Conservation (phyloP, 768 basidiomycete species). For the Lactarius pseudohatsudake region DNA sequence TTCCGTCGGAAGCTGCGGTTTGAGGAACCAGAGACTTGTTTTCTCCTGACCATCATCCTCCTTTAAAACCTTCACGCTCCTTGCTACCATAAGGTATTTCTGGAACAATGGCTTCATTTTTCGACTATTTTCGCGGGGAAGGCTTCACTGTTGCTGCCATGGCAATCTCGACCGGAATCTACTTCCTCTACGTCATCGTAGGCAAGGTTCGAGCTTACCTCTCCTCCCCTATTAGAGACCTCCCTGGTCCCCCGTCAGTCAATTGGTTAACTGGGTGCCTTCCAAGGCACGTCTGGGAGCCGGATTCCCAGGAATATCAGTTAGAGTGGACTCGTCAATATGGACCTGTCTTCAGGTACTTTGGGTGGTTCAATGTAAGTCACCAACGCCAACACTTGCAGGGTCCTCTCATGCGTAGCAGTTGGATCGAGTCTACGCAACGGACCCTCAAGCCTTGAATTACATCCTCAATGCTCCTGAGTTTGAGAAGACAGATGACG, state of each 20-base stretch:
- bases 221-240: slow-evolving; percentile 14
- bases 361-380: slow-evolving; percentile 22
- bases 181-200: slow-evolving; percentile 9
- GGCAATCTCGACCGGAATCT: not conserved
- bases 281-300: slow-evolving; percentile 15
- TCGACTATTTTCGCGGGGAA: not conserved
- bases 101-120: not conserved
- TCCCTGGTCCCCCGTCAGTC: slow-evolving; percentile 21
- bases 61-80: not conserved
- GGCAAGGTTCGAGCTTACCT: not conserved
- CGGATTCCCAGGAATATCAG: slow-evolving; percentile 11
- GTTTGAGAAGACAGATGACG: slow-evolving; percentile 16
- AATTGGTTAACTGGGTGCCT: slow-evolving; percentile 21
- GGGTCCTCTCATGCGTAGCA: not conserved
- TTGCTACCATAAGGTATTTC: not conserved
- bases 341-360: slow-evolving; percentile 15
- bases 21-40: not conserved
- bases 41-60: not conserved
- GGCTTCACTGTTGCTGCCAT: not conserved
- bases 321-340: slow-evolving; percentile 19
- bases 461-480: slow-evolving; percentile 18
- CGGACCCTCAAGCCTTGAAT: slow-evolving; percentile 22
- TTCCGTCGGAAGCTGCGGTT: not conserved
- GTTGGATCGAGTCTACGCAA: not conserved
- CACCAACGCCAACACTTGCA: not conserved